phyloP scores from a whole-genome alignment of 1,284 basidiomycete genomes.

The Naganishia cerealis region DNA sequence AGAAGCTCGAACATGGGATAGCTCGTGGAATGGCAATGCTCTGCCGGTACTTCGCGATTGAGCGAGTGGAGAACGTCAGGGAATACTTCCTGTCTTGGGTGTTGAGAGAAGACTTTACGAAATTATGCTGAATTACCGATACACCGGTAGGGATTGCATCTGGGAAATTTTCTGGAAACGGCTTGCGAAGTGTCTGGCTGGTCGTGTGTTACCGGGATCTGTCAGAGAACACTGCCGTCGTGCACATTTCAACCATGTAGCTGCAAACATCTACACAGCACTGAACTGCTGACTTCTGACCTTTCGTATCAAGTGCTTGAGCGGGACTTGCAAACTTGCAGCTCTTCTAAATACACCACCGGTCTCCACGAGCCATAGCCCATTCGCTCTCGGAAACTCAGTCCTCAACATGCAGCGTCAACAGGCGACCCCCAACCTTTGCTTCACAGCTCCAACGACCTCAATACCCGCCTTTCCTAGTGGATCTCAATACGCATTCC shows the following conservation, averaged over 20 bases:
- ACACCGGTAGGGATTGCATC: background rate
- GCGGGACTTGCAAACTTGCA: background rate
- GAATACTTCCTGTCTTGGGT: background rate
- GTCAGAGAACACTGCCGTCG: background rate
- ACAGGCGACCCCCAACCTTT: background rate
- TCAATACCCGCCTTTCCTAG: conserved; percentile 10
- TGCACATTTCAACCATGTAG: too few species aligned
- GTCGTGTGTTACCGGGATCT: background rate
- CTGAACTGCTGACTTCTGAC: conserved; percentile 12
- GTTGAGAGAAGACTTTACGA: background rate
- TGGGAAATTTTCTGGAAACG: conserved; percentile 9
- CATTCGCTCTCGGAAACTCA: background rate
- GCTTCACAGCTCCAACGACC: conserved; percentile 18
- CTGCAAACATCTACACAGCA: background rate
- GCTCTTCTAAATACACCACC: background rate
- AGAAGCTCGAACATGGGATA: background rate
- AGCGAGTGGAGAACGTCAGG: background rate
- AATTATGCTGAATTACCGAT: background rate
- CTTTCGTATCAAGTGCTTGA: conserved; percentile 4
- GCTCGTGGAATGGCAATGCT: background rate
- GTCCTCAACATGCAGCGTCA: conserved; percentile 13
- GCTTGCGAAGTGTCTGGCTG: background rate
- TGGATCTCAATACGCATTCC: conserved; percentile 1
- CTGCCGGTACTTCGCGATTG: background rate
- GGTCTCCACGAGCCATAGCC: background rate